Evolutionary conservation across 169 alveolate species (phyloP).

Genomic region (Eimeria sp.): DNA sequence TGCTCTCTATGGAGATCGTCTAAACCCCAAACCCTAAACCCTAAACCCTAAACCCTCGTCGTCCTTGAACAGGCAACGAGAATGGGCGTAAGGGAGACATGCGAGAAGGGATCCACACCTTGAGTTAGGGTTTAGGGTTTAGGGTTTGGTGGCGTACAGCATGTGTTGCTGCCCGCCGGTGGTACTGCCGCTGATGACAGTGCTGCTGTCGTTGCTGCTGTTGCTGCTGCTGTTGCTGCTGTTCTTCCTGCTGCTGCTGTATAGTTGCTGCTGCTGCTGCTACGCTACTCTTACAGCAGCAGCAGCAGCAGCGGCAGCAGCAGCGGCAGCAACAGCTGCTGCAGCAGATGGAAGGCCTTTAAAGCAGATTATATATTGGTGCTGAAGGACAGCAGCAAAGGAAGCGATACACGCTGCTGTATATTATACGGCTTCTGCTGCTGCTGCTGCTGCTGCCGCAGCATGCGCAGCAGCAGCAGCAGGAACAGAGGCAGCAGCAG

Average conservation of each 20-base stretch:
- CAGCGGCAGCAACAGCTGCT: slow-evolving; percentile 56
- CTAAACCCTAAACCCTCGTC: neutral
- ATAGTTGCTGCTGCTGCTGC: slow-evolving; percentile 27
- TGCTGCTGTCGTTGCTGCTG: slow-evolving; percentile 36
- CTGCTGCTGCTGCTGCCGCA: slow-evolving; percentile 25
- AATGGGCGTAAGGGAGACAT: neutral
- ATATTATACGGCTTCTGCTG: slow-evolving; percentile 15
- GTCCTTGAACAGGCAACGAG: neutral
- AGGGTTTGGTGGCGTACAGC: slow-evolving; percentile 31
- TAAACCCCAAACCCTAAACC: slow-evolving; percentile 49
- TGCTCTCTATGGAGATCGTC: neutral
- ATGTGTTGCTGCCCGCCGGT: neutral
- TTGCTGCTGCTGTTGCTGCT: slow-evolving; percentile 20
- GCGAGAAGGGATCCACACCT: neutral
- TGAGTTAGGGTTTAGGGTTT: neutral
- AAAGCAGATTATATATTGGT: neutral
- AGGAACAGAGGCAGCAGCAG: slow-evolving; percentile 21
- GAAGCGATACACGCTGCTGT: neutral
- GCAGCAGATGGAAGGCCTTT: slow-evolving; percentile 25
- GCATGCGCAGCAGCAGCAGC: slow-evolving; percentile 31
- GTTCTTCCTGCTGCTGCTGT: slow-evolving; percentile 7
- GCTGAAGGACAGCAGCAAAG: slow-evolving; percentile 12
- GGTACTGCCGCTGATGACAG: neutral
- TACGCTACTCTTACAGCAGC: neutral
- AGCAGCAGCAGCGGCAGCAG: slow-evolving; percentile 40